Conservation (phyloP, 164 flowering plant species). For the Umbellularia californica region DNA sequence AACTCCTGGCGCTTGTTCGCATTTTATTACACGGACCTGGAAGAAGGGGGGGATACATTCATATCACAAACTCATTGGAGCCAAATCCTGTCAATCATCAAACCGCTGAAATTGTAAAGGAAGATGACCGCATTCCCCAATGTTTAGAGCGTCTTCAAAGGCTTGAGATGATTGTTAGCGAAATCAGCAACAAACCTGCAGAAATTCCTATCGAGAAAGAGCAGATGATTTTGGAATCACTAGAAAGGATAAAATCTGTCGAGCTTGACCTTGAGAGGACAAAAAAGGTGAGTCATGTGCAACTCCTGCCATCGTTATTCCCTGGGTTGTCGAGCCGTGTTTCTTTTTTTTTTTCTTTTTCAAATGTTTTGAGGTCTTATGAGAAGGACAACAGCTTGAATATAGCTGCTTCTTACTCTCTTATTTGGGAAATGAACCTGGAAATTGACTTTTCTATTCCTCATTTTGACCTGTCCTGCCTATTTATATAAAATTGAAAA, state of each 20-base stretch:
- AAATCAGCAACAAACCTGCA: constrained; percentile 59
- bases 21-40: constrained; percentile 2
- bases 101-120: constrained; percentile 19
- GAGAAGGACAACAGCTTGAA: too few species aligned
- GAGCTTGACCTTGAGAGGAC: constrained; percentile 89
- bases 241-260: constrained; percentile 77
- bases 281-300: constrained; percentile 48
- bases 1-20: constrained; percentile 19
- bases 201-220: constrained; percentile 76
- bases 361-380: too few species aligned
- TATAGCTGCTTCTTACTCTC: too few species aligned
- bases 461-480: too few species aligned
- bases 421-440: too few species aligned
- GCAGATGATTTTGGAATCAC: constrained; percentile 61
- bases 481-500: too few species aligned
- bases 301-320: not conserved
- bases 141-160: constrained; percentile 73
- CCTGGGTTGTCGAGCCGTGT: not conserved
- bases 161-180: constrained; percentile 55
- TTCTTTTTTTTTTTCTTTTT: not conserved
- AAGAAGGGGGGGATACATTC: constrained; percentile 13
- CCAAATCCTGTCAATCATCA: constrained; percentile 20
- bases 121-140: constrained; percentile 45
- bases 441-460: too few species aligned
- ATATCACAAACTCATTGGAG: constrained; percentile 26